Evolutionary conservation across 2,329 filamentous ascomycete species (phyloP), one percentile per base, ranked within the genome.

Genomic region (Aaosphaeria pasadenensis): DNA sequence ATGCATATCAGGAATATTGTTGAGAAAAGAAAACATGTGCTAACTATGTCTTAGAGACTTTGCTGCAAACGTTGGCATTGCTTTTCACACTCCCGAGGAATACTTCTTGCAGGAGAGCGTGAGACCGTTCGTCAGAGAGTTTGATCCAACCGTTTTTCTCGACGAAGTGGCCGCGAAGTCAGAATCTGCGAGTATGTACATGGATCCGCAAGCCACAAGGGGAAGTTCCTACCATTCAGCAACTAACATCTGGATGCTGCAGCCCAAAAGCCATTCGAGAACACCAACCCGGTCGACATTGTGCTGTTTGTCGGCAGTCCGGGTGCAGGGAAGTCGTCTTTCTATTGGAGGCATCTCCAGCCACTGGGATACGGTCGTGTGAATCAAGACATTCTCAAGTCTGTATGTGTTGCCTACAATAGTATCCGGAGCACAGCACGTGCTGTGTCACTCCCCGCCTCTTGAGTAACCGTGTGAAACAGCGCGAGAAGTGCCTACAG

Each of bases 321-420:
- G 0, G 91, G 89, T 1, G 84, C 90, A 3, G 94, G 94, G 13
- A 97, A 99, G 71, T 95, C 89, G 36, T 92, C 90, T 0, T 96
- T 94, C 62, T 96, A 87, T 72, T 89, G 86, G 83, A 84, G 80
- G 52, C 75, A 88, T 54, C 74, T 97, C 33, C 78, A 91, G 64
- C 87, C 88, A 28, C 72, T 94, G 30, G 88, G 85, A 4, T 97
- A 95, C 66, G 81, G 84, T 64, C 82, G 94, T 42, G 82, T 96
- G 30, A 99, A 97, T 60, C 94, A 97, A 73, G 94, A 97, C 69
- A 82, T 79, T 1, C 77, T 96, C 42, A 96, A 95, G 70, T 86
- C 82, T 30, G 78, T 83, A 72, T 56, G 74, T 71, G 53, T 42
- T 57, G 40, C 24, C 32, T 36, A 36, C 33, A 36, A n/a, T 36